Evolutionary conservation across 164 flowering plant species (phyloP), one percentile per base, ranked within the genome.

Genomic region (Warburgia ugandensis): DNA sequence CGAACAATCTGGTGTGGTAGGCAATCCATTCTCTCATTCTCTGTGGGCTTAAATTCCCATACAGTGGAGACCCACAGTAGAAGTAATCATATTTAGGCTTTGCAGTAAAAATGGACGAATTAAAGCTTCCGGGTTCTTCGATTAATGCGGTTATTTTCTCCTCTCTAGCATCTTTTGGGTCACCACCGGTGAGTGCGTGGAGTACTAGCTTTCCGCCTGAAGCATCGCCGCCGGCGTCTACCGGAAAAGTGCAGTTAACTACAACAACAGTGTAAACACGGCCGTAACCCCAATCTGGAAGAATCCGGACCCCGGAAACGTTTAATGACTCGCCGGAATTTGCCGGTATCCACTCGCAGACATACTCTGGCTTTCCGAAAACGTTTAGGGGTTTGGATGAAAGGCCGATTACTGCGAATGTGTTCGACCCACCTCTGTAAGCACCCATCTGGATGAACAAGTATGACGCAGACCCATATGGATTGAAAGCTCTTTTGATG

Each of bases 261-360:
- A 92, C 85, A 1, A 92, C 94, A 12, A 77, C 89, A 14, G 96
- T 85, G 73, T 92, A 92, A 26, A 92, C 86, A 6, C 86, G 79
- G 40, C 95, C 98, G 59, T 85, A 92, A 29, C 96, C 96, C 96
- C 96, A 92, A 42, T 87, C 98, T 0, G 94, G 85, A 3, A 85
- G 78, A 50, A 85, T 73, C 63, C 70, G 73, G 52, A 51, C 23
- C n/a, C 75, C 81, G 28, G 9, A 32, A 23, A 68, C 44, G 42
- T 67, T 19, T 48, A 65, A 30, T 46, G 63, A 5, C 7, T 33
- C 5, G 29, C 33, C 10, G 35, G 62, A 4, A 45, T 41, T 23
- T 1, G 36, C 26, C 0, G 86, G 62, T 12, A 71, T 31, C 85
- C 90, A 87, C 64, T 72, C 56, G 70, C 98, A 92, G 33, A 59